Percentiles rank a stretch among this genome's conserved stretches.
These are phyloP conservation scores for Antitrichia curtipendula DNA, from an alignment of 225 moss, liverwort and hornwort species.

Conservation along the genomic window DNA sequence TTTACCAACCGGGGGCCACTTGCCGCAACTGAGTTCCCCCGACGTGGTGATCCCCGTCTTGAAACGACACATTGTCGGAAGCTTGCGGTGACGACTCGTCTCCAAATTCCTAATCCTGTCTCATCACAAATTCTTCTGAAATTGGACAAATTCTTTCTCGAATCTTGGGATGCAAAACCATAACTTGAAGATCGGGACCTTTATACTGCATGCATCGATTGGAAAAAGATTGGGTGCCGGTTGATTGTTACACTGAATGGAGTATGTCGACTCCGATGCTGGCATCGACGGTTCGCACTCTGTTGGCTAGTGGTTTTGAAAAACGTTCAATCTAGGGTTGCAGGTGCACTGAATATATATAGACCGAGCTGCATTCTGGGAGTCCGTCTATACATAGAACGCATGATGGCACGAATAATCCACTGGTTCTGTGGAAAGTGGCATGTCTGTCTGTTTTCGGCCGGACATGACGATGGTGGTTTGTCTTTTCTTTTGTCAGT, in stretches of 20 bases:
- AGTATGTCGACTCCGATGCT: neutral
- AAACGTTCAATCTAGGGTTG: neutral
- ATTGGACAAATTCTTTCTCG: neutral
- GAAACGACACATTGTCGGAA: constrained; percentile 37
- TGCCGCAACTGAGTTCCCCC: constrained; percentile 79
- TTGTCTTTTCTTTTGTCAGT: neutral
- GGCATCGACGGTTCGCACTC: neutral
- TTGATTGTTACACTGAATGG: too few species aligned
- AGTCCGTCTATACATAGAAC: neutral
- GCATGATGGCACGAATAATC: neutral
- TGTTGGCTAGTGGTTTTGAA: neutral
- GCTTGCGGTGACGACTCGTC: neutral
- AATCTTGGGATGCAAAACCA: neutral
- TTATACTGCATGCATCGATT: constrained; percentile 2
- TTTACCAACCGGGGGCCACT: constrained; percentile 60
- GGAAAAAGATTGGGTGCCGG: neutral
- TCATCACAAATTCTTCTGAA: neutral
- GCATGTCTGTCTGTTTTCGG: neutral
- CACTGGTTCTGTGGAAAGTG: neutral
- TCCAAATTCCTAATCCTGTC: neutral
- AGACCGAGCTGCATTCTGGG: neutral
- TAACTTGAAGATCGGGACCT: neutral
- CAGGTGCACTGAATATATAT: neutral
- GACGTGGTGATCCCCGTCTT: constrained; percentile 68
- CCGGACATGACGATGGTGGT: neutral